Base-by-base conservation (phyloP, 345 rosid species). In the Corchorus capsularis region DNA sequence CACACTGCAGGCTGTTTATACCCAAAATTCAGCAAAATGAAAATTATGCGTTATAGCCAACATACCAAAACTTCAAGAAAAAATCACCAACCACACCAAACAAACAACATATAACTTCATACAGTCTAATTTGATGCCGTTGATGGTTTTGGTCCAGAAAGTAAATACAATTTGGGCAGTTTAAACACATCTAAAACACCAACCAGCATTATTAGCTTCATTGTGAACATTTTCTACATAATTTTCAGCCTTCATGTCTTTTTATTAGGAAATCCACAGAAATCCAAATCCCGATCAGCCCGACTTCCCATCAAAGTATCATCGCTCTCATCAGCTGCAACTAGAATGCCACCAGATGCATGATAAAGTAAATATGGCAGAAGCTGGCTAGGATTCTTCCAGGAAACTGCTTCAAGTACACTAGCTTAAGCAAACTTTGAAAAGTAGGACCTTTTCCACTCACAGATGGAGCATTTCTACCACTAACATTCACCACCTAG, bases 381-480 rank as follows among this genome's bases (percentile, higher is more conserved):
- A 53, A 78, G 63, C n/a, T 52, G 66, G 78, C 56, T 37, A 69
- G 78, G 71, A n/a, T 57, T 76, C 60, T 82, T 74, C 5, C 69
- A 79, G 50, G 74, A 82, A 4, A 79, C 77, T 68, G 79, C 79
- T 43, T 79, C 82, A 52, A 76, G 34, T n/a, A 80, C 80, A 57
- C 82, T 82, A 16, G 73, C 82, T 19, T 57, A 78, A 69, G 80
- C 60, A 55, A 79, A 46, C 69, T 76, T 82, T 55, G 82, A 68
- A 19, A 63, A 41, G 45, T 46, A 53, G 79, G 50, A 69, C 46
- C 56, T 4, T 52, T 6, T 35, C 69, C 72, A 4, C 65, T 61
- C 0, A 73, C 39, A 27, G 77, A 78, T n/a, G 32, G 15, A 19
- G 20, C 47, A 6, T 19, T 45, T 55, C 9, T 61, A 32, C 68